These are phyloP conservation scores for Populus pruinosa DNA, from an alignment of 345 rosid genomes.

Conservation along the genomic window DNA sequence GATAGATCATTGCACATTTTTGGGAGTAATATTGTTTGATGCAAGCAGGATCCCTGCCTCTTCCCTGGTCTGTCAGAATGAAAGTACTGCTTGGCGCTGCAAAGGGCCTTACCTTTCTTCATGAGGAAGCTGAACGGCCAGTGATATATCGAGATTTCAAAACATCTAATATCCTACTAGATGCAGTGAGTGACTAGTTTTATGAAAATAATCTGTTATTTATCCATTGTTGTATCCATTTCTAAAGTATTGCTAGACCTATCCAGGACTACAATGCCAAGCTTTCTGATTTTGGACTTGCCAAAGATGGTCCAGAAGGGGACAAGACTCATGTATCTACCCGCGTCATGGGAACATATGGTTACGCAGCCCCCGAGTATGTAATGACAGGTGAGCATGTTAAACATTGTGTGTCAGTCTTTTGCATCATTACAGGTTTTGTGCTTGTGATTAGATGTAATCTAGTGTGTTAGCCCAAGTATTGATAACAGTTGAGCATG, in stretches of 20 bases:
- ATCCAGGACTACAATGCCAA: slow-evolving; percentile 38
- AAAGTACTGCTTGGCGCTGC: slow-evolving; percentile 44
- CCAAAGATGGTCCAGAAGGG: slow-evolving; percentile 41
- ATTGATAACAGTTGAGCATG: too few relatives aligned
- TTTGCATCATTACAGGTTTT: background rate
- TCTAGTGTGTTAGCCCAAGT: too few relatives aligned
- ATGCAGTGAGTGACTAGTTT: slow-evolving; percentile 30
- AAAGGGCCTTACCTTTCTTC: slow-evolving; percentile 47
- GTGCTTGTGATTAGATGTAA: background rate
- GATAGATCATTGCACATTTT: slow-evolving; percentile 2
- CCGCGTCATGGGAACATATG: slow-evolving; percentile 26
- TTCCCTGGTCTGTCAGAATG: slow-evolving; percentile 41
- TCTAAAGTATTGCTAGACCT: slow-evolving; percentile 4
- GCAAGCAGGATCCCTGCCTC: slow-evolving; percentile 41
- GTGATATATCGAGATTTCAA: slow-evolving; percentile 49
- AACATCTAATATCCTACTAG: slow-evolving; percentile 44
- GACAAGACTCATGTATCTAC: slow-evolving; percentile 30
- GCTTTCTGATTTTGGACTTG: slow-evolving; percentile 39
- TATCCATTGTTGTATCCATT: background rate
- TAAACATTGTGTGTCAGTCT: background rate
- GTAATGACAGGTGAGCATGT: slow-evolving; percentile 32
- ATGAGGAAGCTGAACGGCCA: slow-evolving; percentile 45
- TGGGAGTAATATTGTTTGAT: background rate
- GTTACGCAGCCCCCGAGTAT: slow-evolving; percentile 26
- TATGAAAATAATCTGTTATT: background rate